Conservation (phyloP, 1,284 basidiomycete species). For the Marasmius sp. region DNA sequence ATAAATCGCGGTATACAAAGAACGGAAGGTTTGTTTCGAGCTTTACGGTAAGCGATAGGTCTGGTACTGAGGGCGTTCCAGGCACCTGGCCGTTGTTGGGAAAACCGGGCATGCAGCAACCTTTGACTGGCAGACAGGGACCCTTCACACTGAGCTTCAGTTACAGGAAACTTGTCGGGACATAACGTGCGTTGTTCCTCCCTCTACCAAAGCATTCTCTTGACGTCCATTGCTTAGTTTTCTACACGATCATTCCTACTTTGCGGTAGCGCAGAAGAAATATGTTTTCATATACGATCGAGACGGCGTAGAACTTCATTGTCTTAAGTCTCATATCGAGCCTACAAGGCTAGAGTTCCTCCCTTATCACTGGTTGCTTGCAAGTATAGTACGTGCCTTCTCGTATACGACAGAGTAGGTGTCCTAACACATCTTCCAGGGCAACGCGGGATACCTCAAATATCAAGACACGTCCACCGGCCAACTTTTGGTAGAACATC, state of each 20-base stretch:
- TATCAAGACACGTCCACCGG: constrained; percentile 98
- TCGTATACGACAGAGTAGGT: not conserved
- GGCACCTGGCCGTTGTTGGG: constrained; percentile 85
- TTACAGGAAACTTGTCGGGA: constrained; percentile 88
- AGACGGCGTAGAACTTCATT: constrained; percentile 91
- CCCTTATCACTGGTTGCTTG: constrained; percentile 95
- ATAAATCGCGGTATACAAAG: constrained; percentile 81
- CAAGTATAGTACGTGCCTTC: constrained; percentile 64
- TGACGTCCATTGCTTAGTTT: constrained; percentile 50
- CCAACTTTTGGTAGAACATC: constrained; percentile 82
- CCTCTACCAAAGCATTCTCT: constrained; percentile 11
- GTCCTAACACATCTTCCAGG: constrained; percentile 41
- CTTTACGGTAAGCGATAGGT: not conserved
- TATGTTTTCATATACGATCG: constrained; percentile 97
- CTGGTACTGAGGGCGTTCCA: constrained; percentile 23
- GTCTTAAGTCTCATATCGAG: constrained; percentile 84
- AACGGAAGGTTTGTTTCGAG: constrained; percentile 76
- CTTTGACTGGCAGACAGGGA: constrained; percentile 93
- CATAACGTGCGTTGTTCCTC: constrained; percentile 67
- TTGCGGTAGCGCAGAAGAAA: constrained; percentile 96
- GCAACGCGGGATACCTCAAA: constrained; percentile 88
- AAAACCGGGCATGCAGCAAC: constrained; percentile 88
- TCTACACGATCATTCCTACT: constrained; percentile 90
- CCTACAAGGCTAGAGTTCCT: constrained; percentile 91
- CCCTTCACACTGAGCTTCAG: constrained; percentile 86